These are phyloP conservation scores for Sisymbrium irio DNA, from an alignment of 345 rosid species.

Conservation along the genomic window DNA sequence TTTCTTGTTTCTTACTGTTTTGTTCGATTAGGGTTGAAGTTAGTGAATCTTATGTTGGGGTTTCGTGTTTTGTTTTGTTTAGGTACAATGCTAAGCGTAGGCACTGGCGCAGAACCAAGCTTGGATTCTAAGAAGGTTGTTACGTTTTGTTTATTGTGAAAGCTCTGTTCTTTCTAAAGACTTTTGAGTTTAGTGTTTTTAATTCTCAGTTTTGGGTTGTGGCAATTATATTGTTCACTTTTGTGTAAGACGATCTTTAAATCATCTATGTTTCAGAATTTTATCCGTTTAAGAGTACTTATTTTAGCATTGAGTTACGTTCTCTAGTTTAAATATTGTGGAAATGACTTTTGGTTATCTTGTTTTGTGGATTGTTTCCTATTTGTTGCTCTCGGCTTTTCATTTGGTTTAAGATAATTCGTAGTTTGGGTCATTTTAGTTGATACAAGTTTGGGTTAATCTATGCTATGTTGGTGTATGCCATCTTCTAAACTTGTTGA, in stretches of 20 bases:
- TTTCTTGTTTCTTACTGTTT: not conserved
- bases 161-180: not conserved
- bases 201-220: not conserved
- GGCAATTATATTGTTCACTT: not conserved
- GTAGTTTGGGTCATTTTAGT: not conserved
- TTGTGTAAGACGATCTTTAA: slow-evolving; percentile 20
- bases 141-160: not conserved
- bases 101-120: slow-evolving; percentile 71
- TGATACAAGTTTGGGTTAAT: not conserved
- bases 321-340: not conserved
- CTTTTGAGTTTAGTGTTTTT: not conserved
- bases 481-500: not conserved
- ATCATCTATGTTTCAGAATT: not conserved
- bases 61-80: not conserved
- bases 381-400: not conserved
- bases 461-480: not conserved
- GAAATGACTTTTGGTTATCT: not conserved
- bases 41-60: not conserved
- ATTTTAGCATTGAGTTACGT: not conserved
- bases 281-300: not conserved
- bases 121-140: slow-evolving; percentile 35
- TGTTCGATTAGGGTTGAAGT: not conserved
- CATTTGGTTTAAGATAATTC: not conserved
- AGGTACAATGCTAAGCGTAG: slow-evolving; percentile 72
- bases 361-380: not conserved